Evolutionary conservation across 805 yeast genomes (phyloP).

Genomic region (Tetrapisispora taiwanensis): DNA sequence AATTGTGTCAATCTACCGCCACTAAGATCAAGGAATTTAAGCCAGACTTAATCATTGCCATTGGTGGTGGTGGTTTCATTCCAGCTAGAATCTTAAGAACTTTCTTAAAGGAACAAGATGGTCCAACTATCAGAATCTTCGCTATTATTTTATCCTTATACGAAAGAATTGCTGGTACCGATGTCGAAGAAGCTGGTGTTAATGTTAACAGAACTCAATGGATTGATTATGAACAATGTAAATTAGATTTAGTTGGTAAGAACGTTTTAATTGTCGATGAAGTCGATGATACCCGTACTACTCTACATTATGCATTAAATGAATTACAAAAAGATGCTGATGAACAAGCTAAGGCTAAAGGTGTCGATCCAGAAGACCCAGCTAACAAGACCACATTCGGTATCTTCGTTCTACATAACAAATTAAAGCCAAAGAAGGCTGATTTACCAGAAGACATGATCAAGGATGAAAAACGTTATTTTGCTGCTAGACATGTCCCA

Average conservation of each 20-base stretch:
- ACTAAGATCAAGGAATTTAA: constrained; percentile 57
- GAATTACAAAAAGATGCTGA: constrained; percentile 66
- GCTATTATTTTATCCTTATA: constrained; percentile 89
- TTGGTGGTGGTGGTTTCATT: constrained; percentile 96
- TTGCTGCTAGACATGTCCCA: constrained; percentile 66
- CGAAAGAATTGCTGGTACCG: constrained; percentile 64
- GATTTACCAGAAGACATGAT: constrained; percentile 55
- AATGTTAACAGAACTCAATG: constrained; percentile 72
- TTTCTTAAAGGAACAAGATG: constrained; percentile 77
- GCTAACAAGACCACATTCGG: constrained; percentile 54
- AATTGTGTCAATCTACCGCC: constrained; percentile 55
- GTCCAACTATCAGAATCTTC: constrained; percentile 85
- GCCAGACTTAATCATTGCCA: constrained; percentile 87
- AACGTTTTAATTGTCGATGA: constrained; percentile 69
- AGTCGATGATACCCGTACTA: constrained; percentile 80
- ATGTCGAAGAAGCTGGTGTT: constrained; percentile 50
- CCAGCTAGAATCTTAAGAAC: constrained; percentile 95
- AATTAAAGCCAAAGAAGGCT: constrained; percentile 61
- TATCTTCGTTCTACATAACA: constrained; percentile 70
- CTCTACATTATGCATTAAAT: constrained; percentile 66
- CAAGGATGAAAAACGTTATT: constrained; percentile 46
- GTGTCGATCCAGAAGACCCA: constrained; percentile 35
- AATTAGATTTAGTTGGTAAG: constrained; percentile 52
- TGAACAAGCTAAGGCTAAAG: constrained; percentile 45
- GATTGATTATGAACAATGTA: constrained; percentile 64